These are phyloP conservation scores for Thalassiosira oceanica DNA, from an alignment of 352 stramenopile species.

Conservation along the genomic window DNA sequence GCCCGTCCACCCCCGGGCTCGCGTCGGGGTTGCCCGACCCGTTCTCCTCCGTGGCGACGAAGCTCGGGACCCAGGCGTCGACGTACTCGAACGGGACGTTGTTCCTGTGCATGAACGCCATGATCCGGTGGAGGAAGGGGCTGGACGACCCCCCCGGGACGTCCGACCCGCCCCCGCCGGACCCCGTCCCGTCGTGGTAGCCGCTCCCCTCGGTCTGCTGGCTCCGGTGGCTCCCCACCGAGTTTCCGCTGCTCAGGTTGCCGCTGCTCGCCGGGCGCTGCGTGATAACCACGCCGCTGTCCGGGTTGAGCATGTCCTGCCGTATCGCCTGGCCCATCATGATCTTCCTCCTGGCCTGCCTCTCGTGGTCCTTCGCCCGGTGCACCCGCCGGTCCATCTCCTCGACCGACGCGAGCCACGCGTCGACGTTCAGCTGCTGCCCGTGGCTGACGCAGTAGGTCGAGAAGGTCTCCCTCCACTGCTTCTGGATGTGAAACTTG, in stretches of 20 bases:
- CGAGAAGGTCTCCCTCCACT: constrained; percentile 66
- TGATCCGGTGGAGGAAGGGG: constrained; percentile 56
- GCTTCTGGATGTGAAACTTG: constrained; percentile 66
- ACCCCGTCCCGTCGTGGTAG: neutral
- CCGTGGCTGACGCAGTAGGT: constrained; percentile 16
- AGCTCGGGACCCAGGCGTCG: constrained; percentile 69
- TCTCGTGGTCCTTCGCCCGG: constrained; percentile 50
- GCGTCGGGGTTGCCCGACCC: neutral
- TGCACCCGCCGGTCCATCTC: constrained; percentile 63
- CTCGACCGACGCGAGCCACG: constrained; percentile 59
- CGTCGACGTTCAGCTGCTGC: constrained; percentile 39
- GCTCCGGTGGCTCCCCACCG: neutral
- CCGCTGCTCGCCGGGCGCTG: neutral
- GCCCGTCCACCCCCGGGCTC: neutral
- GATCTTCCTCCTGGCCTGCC: constrained; percentile 56
- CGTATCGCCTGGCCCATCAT: constrained; percentile 70
- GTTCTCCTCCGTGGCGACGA: constrained; percentile 25
- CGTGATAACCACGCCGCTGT: constrained; percentile 59
- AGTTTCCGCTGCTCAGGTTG: constrained; percentile 3
- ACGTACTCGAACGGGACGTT: constrained; percentile 67
- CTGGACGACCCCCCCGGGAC: constrained; percentile 12
- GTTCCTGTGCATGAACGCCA: constrained; percentile 57
- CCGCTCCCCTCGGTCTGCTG: too few species aligned
- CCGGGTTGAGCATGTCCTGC: constrained; percentile 43
- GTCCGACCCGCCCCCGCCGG: neutral